Evolutionary conservation across 352 stramenopile genomes (phyloP).

Genomic region (Globisporangium echinulatum): DNA sequence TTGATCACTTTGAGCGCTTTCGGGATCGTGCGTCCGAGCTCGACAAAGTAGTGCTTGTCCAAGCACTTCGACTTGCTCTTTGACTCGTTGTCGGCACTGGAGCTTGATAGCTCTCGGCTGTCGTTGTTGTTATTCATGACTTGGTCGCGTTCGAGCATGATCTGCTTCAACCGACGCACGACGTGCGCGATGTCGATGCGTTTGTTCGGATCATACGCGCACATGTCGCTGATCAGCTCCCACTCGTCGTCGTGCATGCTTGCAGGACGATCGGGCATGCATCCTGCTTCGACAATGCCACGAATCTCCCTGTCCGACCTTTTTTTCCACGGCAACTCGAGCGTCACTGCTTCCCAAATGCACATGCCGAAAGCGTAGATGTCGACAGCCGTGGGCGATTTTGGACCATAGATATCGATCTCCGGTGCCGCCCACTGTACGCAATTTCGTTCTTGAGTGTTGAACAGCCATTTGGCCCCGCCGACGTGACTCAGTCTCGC

Average conservation of each 20-base stretch:
- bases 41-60: too few relatives aligned
- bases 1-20: background rate
- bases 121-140: too few relatives aligned
- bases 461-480: background rate
- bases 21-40: too few relatives aligned
- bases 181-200: background rate
- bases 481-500: constrained; percentile 8
- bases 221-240: constrained; percentile 1
- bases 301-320: background rate
- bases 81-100: too few relatives aligned
- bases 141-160: too few relatives aligned
- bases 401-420: background rate
- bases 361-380: constrained; percentile 24
- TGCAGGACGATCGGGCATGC: constrained; percentile 1
- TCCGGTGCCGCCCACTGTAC: constrained; percentile 11
- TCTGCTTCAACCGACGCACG: background rate
- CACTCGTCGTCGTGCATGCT: constrained; percentile 4
- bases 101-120: too few relatives aligned
- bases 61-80: too few relatives aligned
- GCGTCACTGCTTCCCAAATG: constrained; percentile 3
- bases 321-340: background rate
- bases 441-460: too few relatives aligned
- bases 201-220: background rate
- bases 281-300: too few relatives aligned
- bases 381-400: constrained; percentile 12